phyloP scores from a whole-genome alignment of 148 eudicot genomes.

The Drosera capensis region DNA sequence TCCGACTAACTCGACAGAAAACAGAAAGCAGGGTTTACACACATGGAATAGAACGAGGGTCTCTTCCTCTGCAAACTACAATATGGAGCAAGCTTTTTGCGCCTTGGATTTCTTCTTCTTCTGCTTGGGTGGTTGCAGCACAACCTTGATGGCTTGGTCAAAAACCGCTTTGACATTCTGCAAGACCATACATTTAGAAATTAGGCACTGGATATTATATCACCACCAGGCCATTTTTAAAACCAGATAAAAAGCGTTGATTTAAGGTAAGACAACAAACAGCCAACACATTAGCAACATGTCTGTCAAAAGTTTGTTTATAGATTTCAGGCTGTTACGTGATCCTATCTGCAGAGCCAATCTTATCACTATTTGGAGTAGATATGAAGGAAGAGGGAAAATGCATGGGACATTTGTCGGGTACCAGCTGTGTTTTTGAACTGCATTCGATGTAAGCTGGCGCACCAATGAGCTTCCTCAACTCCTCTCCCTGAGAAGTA shows the following conservation, averaged over 20 bases:
- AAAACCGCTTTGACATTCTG: conserved; percentile 72
- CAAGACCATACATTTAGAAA: neutral
- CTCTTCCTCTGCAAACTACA: too few relatives aligned
- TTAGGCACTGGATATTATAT: neutral
- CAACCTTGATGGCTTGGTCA: conserved; percentile 59
- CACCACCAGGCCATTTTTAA: too few relatives aligned
- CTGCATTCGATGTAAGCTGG: conserved; percentile 73
- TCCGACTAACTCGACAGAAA: too few relatives aligned
- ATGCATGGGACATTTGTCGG: neutral
- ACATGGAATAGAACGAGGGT: too few relatives aligned
- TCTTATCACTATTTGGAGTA: too few relatives aligned
- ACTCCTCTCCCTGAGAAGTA: conserved; percentile 51
- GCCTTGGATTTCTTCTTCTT: conserved; percentile 31
- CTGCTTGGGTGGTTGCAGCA: conserved; percentile 43
- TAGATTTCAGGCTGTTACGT: too few relatives aligned
- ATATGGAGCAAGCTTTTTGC: conserved; percentile 3
- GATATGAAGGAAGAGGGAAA: too few relatives aligned
- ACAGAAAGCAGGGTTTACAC: too few relatives aligned
- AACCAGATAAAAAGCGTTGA: neutral
- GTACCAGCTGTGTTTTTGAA: conserved; percentile 74
- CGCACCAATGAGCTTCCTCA: conserved; percentile 53
- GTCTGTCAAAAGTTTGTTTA: too few relatives aligned
- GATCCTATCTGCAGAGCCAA: too few relatives aligned
- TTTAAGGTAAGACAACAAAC: neutral
- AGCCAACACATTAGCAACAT: too few relatives aligned